Evolutionary conservation across 805 yeast species (phyloP), one percentile per base, ranked within the genome.

Genomic region (Candida argentea): DNA sequence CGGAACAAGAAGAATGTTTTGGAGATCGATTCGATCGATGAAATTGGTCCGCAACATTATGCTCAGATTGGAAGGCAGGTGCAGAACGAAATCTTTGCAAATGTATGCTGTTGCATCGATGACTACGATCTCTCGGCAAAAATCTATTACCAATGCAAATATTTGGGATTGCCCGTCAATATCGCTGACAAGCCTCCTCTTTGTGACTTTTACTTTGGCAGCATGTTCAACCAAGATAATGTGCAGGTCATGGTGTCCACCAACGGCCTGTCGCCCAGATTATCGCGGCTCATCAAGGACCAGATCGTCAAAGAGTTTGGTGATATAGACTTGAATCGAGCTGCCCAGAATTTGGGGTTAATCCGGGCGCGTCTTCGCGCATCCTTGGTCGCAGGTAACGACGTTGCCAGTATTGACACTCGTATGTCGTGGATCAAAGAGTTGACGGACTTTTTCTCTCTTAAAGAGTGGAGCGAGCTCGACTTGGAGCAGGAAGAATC

Each of bases 131-230:
- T 69, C 27, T 72, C 83, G 19, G 57, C 65, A 14, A 51, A 55
- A 37, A 73, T 83, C 13, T 82, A 76, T 46, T 64, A 69, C 35
- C 52, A 61, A 35, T 52, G 64, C 35, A 56, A 65, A 37, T 40
- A 50, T 27, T 40, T 59, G 24, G 53, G 73, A 32, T 38, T 84
- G 48, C 70, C 73, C 15, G 84, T 80, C 14, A 83, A 83, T 44
- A 76, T 82, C 22, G 94, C 94, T 2, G 94, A 83, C 48, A 79
- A 79, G 36, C 93, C 94, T 3, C 67, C 70, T n/a, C 57, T 73
- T 34, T 83, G 94, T 56, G 94, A 83, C 50, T 83, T 81, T 51
- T 83, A 81, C 55, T 83, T 83, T 50, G 94, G 94, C 1, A 71
- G 87, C 14, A 74, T 78, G 57, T 74, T 71, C 48, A 65, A 81